Percentiles rank a stretch among this genome's conserved stretches.
phyloP scores from a whole-genome alignment of 345 rosid genomes.

The Ceriops tagal region DNA sequence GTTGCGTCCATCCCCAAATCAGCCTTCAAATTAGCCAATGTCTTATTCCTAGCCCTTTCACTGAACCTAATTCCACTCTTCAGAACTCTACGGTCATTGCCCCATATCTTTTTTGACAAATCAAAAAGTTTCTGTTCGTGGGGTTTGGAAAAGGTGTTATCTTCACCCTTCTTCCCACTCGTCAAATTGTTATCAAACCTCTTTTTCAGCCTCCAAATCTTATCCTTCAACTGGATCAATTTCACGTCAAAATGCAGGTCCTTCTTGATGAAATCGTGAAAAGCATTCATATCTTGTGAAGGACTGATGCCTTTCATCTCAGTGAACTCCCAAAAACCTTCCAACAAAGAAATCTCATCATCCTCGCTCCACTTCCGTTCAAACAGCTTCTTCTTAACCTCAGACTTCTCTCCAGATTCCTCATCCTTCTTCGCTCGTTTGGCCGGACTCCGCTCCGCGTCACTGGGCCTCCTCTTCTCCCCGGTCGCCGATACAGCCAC shows the following conservation, averaged over 20 bases:
- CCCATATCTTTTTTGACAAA: slow-evolving; percentile 35
- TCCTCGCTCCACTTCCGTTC: slow-evolving; percentile 32
- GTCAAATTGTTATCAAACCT: slow-evolving; percentile 22
- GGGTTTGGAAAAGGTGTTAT: slow-evolving; percentile 14
- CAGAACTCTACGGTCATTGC: neutral
- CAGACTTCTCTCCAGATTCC: too few species aligned
- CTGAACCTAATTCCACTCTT: neutral
- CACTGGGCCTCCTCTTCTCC: too few species aligned
- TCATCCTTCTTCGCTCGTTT: too few species aligned
- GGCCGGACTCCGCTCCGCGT: too few species aligned
- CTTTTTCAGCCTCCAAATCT: slow-evolving; percentile 40
- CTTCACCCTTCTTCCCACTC: slow-evolving; percentile 24
- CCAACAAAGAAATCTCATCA: slow-evolving; percentile 41
- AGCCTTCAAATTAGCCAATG: neutral
- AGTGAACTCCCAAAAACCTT: slow-evolving; percentile 36
- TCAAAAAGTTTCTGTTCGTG: slow-evolving; percentile 29
- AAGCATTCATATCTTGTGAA: slow-evolving; percentile 31
- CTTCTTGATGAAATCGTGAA: slow-evolving; percentile 38
- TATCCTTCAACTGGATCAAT: slow-evolving; percentile 37
- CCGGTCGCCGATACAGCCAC: too few species aligned
- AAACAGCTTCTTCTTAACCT: too few species aligned
- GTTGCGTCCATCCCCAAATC: slow-evolving; percentile 5
- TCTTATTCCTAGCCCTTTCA: neutral
- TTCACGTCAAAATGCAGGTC: slow-evolving; percentile 36
- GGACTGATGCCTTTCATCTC: slow-evolving; percentile 36